A percentile compares a stretch with the other conserved stretches of the same genome.
These are phyloP conservation scores for Penicillium alfredii DNA, from an alignment of 495 filamentous ascomycete species.

Conservation along the genomic window DNA sequence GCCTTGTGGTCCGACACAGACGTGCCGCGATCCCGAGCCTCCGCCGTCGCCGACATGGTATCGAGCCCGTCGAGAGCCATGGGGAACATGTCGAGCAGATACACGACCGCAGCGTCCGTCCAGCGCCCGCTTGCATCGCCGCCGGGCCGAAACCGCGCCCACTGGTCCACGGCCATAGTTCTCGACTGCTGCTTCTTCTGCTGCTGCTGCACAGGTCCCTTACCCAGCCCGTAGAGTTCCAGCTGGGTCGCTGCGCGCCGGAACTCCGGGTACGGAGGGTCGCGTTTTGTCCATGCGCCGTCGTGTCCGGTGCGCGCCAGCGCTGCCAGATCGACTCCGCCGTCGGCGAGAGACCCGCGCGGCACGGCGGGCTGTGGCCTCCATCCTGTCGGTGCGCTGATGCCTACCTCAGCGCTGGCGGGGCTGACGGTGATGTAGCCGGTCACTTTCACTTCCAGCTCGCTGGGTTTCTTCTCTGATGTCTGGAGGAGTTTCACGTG, in stretches of 20 bases:
- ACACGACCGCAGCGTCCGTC: slow-evolving; percentile 52
- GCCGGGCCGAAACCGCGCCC: slow-evolving; percentile 49
- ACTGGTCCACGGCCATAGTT: slow-evolving; percentile 52
- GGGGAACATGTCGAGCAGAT: slow-evolving; percentile 59
- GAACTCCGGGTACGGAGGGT: slow-evolving; percentile 41
- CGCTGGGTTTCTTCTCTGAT: slow-evolving; percentile 16
- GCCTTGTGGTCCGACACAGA: slow-evolving; percentile 15
- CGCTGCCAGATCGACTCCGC: slow-evolving; percentile 18
- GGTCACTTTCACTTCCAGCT: slow-evolving; percentile 51
- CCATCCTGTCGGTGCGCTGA: slow-evolving; percentile 50
- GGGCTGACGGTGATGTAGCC: slow-evolving; percentile 67
- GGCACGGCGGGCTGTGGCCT: slow-evolving; percentile 40
- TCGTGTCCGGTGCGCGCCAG: slow-evolving; percentile 36
- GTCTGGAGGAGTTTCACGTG: slow-evolving; percentile 59
- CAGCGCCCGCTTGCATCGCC: slow-evolving; percentile 42
- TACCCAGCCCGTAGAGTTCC: slow-evolving; percentile 50
- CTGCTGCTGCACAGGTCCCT: slow-evolving; percentile 25
- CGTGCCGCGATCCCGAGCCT: slow-evolving; percentile 14
- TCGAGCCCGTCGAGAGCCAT: slow-evolving; percentile 47
- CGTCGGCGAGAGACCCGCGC: slow-evolving; percentile 22
- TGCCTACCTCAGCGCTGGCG: slow-evolving; percentile 51
- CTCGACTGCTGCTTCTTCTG: slow-evolving; percentile 29
- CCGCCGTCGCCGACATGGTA: slow-evolving; percentile 21
- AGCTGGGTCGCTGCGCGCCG: slow-evolving; percentile 50
- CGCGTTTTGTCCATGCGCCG: slow-evolving; percentile 25